Evolutionary conservation across 2,329 filamentous ascomycete species (phyloP), one percentile per base, ranked within the genome.

Genomic region (Neofusicoccum ribis): DNA sequence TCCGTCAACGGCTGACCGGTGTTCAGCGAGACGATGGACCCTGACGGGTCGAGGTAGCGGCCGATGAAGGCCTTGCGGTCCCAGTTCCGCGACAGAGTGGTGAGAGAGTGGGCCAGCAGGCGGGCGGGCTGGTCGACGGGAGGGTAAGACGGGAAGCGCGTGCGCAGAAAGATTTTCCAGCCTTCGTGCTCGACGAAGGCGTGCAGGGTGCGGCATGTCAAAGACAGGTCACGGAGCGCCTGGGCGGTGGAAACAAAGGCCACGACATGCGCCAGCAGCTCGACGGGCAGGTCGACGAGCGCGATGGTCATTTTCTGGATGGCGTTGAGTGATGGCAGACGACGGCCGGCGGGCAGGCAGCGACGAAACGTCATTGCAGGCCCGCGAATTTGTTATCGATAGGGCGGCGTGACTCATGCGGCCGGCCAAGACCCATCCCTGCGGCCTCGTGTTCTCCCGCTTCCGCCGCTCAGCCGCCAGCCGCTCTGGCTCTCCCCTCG

Each of bases 31-130:
- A 59, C 56, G 34, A 64, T 70, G 71, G 74, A 71, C 9, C 71
- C 70, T 3, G 71, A 66, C 0, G 81, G 84, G 46, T 82, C 77
- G 17, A 87, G 74, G 68, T 84, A 84, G 62, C 84, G 80, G 43
- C 84, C 84, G 17, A 87, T 73, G 20, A 88, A 80, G 1, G 84
- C 85, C 69, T 83, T 81, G 51, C 83, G 80, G 65, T 87, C 83
- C 78, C 86, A 83, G 17, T 86, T 86, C 36, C 83, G 80, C 12
- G 85, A 85, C 3, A 86, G 77, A 1, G 84, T 85, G 1, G 84
- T 85, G 59, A 88, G 72, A 8, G 83, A 82, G 59, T 83, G 82
- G 2, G 83, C 82, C 9, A 43, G 5, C 15, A 41, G 17, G 20
- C 52, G 39, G 17, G 61, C 52, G n/a, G 51, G 51, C 36, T 59